Evolutionary conservation across 2,329 filamentous ascomycete species (phyloP).

Genomic region (Fusarium sp.): DNA sequence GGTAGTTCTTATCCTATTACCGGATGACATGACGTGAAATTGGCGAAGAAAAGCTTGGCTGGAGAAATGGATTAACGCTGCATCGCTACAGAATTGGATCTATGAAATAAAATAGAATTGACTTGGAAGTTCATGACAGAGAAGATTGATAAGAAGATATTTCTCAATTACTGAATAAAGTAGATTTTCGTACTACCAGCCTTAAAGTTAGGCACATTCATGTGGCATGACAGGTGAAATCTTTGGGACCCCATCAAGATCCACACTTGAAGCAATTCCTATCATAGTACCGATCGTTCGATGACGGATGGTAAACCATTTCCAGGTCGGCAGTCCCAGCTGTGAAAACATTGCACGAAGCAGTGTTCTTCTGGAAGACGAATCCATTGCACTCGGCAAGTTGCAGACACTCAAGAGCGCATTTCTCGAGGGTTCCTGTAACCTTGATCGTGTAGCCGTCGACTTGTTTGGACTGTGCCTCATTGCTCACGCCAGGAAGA

Average conservation of each 20-base stretch:
- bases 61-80: background rate
- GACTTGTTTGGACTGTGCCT: conserved; percentile 20
- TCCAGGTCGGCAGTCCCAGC: conserved; percentile 22
- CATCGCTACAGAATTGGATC: background rate
- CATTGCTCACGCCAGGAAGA: conserved; percentile 30
- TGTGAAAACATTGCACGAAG: conserved; percentile 26
- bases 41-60: background rate
- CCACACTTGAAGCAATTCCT: conserved; percentile 31
- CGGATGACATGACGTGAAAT: conserved; percentile 8
- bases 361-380: conserved; percentile 22
- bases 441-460: conserved; percentile 32
- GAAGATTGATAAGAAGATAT: background rate
- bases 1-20: background rate
- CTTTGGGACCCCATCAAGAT: conserved; percentile 2
- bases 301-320: conserved; percentile 20
- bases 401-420: conserved; percentile 31
- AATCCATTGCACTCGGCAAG: conserved; percentile 31
- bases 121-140: background rate
- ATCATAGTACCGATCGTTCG: conserved; percentile 30
- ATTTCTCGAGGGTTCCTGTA: conserved; percentile 23
- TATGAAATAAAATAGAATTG: background rate
- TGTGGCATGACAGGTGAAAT: background rate
- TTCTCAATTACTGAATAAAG: background rate
- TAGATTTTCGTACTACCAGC: background rate
- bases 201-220: too few species aligned